Evolutionary conservation across 257 asterid species (phyloP).

Genomic region (Solanum lycopersicoides): DNA sequence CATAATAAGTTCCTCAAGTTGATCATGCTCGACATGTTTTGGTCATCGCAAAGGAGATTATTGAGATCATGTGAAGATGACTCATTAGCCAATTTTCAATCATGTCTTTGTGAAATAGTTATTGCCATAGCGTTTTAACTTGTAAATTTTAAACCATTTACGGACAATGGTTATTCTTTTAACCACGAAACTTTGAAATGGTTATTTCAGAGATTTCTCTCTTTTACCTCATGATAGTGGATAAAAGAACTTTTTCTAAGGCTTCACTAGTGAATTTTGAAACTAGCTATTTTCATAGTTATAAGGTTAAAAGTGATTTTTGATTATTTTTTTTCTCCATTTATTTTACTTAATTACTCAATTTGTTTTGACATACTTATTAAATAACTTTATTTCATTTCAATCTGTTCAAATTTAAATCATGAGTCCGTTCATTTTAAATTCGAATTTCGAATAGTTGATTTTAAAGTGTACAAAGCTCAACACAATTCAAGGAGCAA

Average conservation of each 20-base stretch:
- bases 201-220: background rate
- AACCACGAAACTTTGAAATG: background rate
- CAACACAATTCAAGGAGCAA: background rate
- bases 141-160: too few relatives aligned
- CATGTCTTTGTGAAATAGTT: background rate
- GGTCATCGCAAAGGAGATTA: too few relatives aligned
- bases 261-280: too few relatives aligned
- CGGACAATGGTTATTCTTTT: too few relatives aligned
- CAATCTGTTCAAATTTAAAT: background rate
- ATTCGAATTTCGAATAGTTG: rapidly evolving
- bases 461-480: background rate
- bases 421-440: too few relatives aligned
- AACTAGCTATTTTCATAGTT: background rate
- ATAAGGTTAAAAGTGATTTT: background rate
- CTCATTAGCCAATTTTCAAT: background rate
- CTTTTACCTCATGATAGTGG: background rate
- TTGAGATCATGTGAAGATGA: background rate
- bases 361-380: background rate
- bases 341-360: background rate
- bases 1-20: background rate
- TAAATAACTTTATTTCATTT: background rate
- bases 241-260: too few relatives aligned
- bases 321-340: background rate
- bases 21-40: background rate
- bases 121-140: too few relatives aligned